Evolutionary conservation across 805 yeast genomes (phyloP), one percentile per base, ranked within the genome.

Genomic region (Saturnispora gosingensis): DNA sequence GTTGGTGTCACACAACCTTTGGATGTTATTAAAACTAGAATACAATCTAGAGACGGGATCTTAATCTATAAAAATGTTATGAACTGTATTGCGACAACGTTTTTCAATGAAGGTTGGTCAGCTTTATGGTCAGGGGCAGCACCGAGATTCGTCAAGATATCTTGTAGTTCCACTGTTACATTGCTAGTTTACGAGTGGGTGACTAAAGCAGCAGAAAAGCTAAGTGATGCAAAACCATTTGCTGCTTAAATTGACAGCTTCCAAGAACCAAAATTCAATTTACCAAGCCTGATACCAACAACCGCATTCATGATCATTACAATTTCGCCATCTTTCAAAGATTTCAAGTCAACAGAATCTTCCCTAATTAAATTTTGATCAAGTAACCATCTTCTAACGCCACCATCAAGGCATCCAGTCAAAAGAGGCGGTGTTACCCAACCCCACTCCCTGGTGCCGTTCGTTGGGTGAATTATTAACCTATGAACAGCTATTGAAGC

Each of bases 381-480:
- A 25, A 73, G 78, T 46, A 91, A 67, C 64, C 75, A 77, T 56
- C 81, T 80, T 58, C 98, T 73, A 59, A 81, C 78, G 0, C 85
- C 88, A 10, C 98, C 97, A 66, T 88, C 82, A 45, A 91, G 72
- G 62, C 96, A 88, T 0, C 98, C 98, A 13, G 80, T 69, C 1
- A 80, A 70, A 30, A 89, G 69, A n/a, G 73, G 69, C 1, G 99
- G 98, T 0, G 98, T 91, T 3, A 82, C 68, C 91, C 96, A 93
- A 27, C 65, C 62, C 43, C 74, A 77, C 4, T 64, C 65, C 0
- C 59, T 53, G 7, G 54, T 57, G 11, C 64, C 66, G 3, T 65
- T 58, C 2, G 55, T 28, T 2, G 68, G 67, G 46, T 67, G 60
- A 42, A 57, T 60, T 34, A 49, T 50, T 11, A 60, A 57, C 48